Evolutionary conservation across 2,329 filamentous ascomycete genomes (phyloP), one percentile per base, ranked within the genome.

Genomic region (Stylonectria norvegica): DNA sequence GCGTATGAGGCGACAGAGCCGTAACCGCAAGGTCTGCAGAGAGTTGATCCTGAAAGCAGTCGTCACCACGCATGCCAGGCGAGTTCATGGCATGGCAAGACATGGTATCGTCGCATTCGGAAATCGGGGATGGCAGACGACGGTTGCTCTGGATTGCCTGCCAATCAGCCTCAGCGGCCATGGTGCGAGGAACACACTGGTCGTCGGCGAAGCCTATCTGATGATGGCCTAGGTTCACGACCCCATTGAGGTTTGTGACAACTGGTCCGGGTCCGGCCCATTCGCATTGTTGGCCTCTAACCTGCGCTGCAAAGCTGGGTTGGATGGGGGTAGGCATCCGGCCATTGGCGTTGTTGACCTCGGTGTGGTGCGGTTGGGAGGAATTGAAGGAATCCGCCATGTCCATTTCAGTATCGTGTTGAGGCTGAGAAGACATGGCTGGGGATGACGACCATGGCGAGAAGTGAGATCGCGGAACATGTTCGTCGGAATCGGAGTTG

Each of bases 291-390:
- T 71, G 71, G n/a, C 75, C 74, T 40, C 73, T 69, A 17, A 78
- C 65, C 53, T 80, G 75, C 3, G 70, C 69, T 1, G 74, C 72
- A 53, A 81, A 81, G 36, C 63, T 76, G 44, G 73, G 72, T 48
- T 79, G 72, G n/a, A 80, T 79, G 2, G 77, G 77, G 2, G 78
- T 80, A 3, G 77, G 76, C 60, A 80, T 72, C 34, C 76, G 74
- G 42, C 69, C 68, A 15, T 65, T 65, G 32, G 64, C 36, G 14
- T 51, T 49, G 34, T 52, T 55, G 39, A 45, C 43, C 19, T 52
- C 49, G 38, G 40, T 37, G 18, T 50, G 38, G n/a, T n/a, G n/a
- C n/a, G 40, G 49, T 42, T 15, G 38, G 14, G 8, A 47, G 43
- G 14, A 38, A 20, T 7, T 49, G 49, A 34, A 51, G 5, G 51